A percentile compares a stretch with the other conserved stretches of the same genome.
Evolutionary conservation across 2,329 filamentous ascomycete genomes (phyloP).

Genomic region (Zarea fungicola): DNA sequence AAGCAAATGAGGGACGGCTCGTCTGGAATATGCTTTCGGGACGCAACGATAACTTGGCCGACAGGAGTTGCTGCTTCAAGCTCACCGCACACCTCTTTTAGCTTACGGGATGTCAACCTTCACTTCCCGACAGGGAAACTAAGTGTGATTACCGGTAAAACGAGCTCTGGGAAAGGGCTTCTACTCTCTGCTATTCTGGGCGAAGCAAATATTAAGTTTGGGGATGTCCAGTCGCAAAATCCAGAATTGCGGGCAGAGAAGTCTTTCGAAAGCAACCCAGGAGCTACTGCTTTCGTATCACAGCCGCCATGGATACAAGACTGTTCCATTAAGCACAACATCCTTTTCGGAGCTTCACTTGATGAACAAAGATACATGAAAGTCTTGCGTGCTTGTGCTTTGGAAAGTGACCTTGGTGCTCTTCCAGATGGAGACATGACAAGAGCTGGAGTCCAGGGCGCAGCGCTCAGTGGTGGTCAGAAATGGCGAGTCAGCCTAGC

Average conservation of each 20-base stretch:
- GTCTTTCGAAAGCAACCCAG: conserved; percentile 56
- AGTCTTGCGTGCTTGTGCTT: conserved; percentile 60
- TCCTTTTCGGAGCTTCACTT: conserved; percentile 62
- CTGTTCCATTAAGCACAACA: conserved; percentile 64
- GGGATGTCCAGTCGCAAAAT: conserved; percentile 23
- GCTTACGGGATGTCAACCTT: conserved; percentile 53
- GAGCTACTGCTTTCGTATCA: conserved; percentile 62
- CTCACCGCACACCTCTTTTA: conserved; percentile 46
- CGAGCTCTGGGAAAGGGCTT: conserved; percentile 65
- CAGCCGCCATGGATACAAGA: conserved; percentile 77
- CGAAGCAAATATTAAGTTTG: conserved; percentile 58
- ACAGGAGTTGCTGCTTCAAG: conserved; percentile 15
- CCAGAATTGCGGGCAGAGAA: conserved; percentile 25
- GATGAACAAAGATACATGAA: conserved; percentile 59
- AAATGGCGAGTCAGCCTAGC: conserved; percentile 70
- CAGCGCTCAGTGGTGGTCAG: conserved; percentile 71
- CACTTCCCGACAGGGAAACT: conserved; percentile 58
- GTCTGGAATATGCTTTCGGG: not conserved
- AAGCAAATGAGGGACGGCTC: not conserved
- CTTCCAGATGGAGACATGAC: conserved; percentile 65
- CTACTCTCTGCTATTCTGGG: conserved; percentile 63
- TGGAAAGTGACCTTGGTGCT: conserved; percentile 65
- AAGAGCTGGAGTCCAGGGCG: conserved; percentile 70
- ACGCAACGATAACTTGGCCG: conserved; percentile 9
- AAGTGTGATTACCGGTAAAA: conserved; percentile 64